Percentiles rank a stretch among this genome's conserved stretches.
These are phyloP conservation scores for Kodamaea kakaduensis DNA, from an alignment of 805 yeast species.

Conservation along the genomic window DNA sequence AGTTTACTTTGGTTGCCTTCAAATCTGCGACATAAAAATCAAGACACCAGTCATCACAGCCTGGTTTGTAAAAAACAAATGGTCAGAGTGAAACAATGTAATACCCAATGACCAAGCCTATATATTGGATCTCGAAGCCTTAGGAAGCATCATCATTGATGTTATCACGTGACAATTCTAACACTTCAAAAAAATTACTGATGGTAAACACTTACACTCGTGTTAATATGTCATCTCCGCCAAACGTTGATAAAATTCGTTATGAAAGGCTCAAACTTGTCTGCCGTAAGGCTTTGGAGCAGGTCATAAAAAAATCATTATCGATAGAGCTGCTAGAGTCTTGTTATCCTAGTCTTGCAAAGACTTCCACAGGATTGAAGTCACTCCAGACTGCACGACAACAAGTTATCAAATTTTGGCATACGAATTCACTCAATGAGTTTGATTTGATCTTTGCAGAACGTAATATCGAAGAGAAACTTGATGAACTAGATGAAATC, in stretches of 20 bases:
- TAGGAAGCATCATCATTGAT: no score
- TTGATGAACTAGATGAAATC: constrained; percentile 47
- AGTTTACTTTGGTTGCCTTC: neutral
- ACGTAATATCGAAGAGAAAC: constrained; percentile 38
- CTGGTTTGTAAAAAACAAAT: no score
- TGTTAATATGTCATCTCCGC: constrained; percentile 4
- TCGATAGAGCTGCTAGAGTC: constrained; percentile 46
- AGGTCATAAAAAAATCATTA: constrained; percentile 46
- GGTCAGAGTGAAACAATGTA: no score
- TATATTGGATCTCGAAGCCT: no score
- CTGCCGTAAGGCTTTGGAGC: constrained; percentile 51
- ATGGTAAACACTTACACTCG: no score
- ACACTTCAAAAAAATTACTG: no score
- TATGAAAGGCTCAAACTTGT: constrained; percentile 48
- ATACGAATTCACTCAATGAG: constrained; percentile 45
- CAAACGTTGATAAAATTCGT: constrained; percentile 32
- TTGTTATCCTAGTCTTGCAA: constrained; percentile 53
- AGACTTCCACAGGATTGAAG: constrained; percentile 42
- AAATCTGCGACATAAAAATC: neutral
- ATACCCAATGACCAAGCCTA: no score
- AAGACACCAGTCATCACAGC: no score
- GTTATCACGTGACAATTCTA: no score
- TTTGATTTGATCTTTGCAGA: constrained; percentile 53
- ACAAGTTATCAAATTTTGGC: constrained; percentile 53
- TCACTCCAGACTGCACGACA: constrained; percentile 45